These are phyloP conservation scores for Alternaria sp. DNA, from an alignment of 2,329 filamentous ascomycete genomes.

Conservation along the genomic window DNA sequence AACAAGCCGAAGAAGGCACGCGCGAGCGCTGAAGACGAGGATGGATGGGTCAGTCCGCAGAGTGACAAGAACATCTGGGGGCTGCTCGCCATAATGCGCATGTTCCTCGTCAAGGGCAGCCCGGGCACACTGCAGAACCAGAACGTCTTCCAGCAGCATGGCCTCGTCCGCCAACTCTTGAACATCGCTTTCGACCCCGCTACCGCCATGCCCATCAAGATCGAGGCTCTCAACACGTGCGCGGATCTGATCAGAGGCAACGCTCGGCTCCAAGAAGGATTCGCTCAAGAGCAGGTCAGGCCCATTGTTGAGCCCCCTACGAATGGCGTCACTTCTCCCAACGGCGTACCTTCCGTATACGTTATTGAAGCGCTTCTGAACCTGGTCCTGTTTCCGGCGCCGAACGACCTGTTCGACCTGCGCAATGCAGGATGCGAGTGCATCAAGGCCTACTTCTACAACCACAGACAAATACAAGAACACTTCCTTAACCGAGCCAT, in stretches of 20 bases:
- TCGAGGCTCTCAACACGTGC: conserved; percentile 84
- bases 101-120: conserved; percentile 85
- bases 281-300: conserved; percentile 83
- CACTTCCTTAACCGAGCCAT: conserved; percentile 91
- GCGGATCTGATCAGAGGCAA: conserved; percentile 89
- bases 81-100: conserved; percentile 80
- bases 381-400: conserved; percentile 72
- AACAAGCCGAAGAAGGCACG: conserved; percentile 62
- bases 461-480: conserved; percentile 78
- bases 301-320: conserved; percentile 59
- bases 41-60: conserved; percentile 77
- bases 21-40: conserved; percentile 63
- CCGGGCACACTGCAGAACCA: conserved; percentile 84
- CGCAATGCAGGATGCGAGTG: conserved; percentile 87
- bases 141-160: conserved; percentile 81
- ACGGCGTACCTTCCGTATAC: conserved; percentile 71
- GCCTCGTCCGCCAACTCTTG: conserved; percentile 78
- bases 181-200: conserved; percentile 79
- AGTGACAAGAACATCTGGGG: conserved; percentile 92
- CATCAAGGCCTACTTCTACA: conserved; percentile 88
- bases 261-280: conserved; percentile 79
- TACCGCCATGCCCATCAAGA: conserved; percentile 77
- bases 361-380: conserved; percentile 94
- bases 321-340: conserved; percentile 52
- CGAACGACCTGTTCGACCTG: conserved; percentile 74